Percentiles rank a stretch among this genome's conserved stretches.
Conservation (phyloP, 2,329 filamentous ascomycete species). For the Calcarisporium arbuscula region DNA sequence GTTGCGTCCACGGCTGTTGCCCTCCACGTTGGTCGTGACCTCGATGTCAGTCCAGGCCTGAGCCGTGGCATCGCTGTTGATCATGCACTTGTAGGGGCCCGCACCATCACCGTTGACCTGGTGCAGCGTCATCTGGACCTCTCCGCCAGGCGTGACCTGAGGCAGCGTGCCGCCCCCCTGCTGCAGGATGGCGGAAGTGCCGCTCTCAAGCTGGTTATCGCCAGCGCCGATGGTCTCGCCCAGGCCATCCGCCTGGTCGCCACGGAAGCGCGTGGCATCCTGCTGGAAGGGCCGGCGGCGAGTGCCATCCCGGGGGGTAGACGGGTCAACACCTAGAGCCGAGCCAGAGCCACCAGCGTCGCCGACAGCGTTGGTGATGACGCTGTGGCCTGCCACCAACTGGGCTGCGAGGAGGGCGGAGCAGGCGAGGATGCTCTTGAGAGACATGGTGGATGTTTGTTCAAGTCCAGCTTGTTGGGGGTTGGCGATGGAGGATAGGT, state of each 20-base stretch:
- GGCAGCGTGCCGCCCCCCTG: constrained; percentile 51
- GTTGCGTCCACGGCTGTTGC: constrained; percentile 31
- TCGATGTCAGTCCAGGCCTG: constrained; percentile 44
- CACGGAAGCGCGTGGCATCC: constrained; percentile 57
- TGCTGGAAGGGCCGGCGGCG: constrained; percentile 55
- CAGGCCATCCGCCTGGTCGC: constrained; percentile 42
- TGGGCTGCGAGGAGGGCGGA: constrained; percentile 46
- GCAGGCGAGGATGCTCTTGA: constrained; percentile 31
- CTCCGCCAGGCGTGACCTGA: constrained; percentile 51
- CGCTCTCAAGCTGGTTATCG: constrained; percentile 49
- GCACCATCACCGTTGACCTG: constrained; percentile 63
- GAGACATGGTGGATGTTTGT: constrained; percentile 21
- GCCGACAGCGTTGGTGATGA: constrained; percentile 52
- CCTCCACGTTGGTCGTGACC: constrained; percentile 36
- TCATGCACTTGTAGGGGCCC: constrained; percentile 59
- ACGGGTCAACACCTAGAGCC: constrained; percentile 43
- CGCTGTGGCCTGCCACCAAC: constrained; percentile 55
- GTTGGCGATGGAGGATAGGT: background rate
- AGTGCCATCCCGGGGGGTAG: constrained; percentile 57
- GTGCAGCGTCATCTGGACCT: constrained; percentile 56
- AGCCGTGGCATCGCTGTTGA: constrained; percentile 54
- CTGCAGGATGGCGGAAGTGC: constrained; percentile 51
- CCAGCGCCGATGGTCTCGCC: constrained; percentile 54
- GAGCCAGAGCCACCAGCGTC: constrained; percentile 51
- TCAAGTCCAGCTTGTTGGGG: too few relatives aligned